Evolutionary conservation across 345 rosid genomes (phyloP).

Genomic region (Salix caprea): DNA sequence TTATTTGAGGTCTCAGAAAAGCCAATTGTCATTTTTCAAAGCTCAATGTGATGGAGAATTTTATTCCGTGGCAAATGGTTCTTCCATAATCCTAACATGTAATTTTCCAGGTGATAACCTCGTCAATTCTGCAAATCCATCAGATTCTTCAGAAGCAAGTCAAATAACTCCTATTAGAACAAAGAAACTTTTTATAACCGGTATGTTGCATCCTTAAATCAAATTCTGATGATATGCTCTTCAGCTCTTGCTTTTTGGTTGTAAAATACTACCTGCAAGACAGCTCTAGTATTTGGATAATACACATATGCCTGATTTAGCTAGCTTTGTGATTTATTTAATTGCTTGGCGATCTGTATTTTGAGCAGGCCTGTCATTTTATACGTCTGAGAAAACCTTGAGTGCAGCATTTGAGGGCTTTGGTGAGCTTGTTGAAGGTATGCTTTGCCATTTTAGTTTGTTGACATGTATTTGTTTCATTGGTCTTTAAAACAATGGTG

Average conservation of each 20-base stretch:
- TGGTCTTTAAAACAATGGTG: not conserved
- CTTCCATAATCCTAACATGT: not conserved
- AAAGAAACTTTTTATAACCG: constrained; percentile 88
- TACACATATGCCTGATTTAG: not conserved
- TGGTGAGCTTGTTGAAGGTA: constrained; percentile 90
- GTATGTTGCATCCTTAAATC: constrained; percentile 33
- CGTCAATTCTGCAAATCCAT: constrained; percentile 11
- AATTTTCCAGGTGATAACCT: constrained; percentile 34
- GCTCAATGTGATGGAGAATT: not conserved
- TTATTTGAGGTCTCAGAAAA: not conserved
- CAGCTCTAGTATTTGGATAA: not conserved
- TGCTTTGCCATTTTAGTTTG: not conserved
- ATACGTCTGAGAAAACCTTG: constrained; percentile 91
- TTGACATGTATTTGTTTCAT: not conserved
- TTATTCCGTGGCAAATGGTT: not conserved
- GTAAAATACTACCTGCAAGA: not conserved
- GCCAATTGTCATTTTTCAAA: not conserved
- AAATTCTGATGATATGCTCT: not conserved
- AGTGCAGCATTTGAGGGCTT: constrained; percentile 85
- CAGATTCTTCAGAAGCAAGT: constrained; percentile 35
- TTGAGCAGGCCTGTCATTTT: constrained; percentile 72
- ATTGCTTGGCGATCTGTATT: not conserved
- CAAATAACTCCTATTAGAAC: constrained; percentile 41
- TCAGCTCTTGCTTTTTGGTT: not conserved
- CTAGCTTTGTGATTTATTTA: not conserved